These are phyloP conservation scores for Globisporangium abappressorium DNA, from an alignment of 352 stramenopile genomes.

Conservation along the genomic window DNA sequence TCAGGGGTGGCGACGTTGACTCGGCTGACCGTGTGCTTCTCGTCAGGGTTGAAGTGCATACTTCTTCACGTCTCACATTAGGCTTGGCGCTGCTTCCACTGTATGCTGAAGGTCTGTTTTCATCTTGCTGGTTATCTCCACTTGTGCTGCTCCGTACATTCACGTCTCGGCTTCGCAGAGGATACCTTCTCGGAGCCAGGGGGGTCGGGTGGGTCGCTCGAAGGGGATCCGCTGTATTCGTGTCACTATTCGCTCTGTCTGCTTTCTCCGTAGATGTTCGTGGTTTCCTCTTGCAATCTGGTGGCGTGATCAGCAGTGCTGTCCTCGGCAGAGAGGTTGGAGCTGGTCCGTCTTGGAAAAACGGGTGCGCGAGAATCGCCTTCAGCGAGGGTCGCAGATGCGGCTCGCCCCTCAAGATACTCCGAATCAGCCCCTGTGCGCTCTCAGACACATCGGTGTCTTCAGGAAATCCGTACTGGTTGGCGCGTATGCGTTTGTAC, in stretches of 20 bases:
- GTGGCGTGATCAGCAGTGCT: conserved; percentile 70
- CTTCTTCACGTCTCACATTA: conserved; percentile 5
- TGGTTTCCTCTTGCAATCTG: conserved; percentile 41
- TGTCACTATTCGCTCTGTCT: neutral
- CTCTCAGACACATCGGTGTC: conserved; percentile 81
- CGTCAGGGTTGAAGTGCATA: neutral
- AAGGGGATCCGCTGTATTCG: conserved; percentile 14
- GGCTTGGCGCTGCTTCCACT: conserved; percentile 3
- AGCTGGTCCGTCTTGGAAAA: conserved; percentile 61
- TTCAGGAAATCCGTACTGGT: conserved; percentile 95
- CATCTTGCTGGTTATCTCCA: conserved; percentile 7
- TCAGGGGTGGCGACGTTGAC: neutral
- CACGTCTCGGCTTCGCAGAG: conserved; percentile 33
- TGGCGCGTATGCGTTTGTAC: conserved; percentile 96
- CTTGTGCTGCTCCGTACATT: conserved; percentile 19
- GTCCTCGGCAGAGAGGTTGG: conserved; percentile 53
- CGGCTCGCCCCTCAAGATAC: conserved; percentile 73
- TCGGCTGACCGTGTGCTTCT: conserved; percentile 10
- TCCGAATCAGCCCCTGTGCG: conserved; percentile 70
- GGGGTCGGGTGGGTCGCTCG: conserved; percentile 21
- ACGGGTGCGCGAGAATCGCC: conserved; percentile 78
- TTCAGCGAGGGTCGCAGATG: conserved; percentile 61
- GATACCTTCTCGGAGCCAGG: conserved; percentile 30
- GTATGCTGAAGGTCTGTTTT: neutral
- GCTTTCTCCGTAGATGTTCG: neutral